Evolutionary conservation across 768 basidiomycete species (phyloP).

Genomic region (Termitomyces eurrhizus): DNA sequence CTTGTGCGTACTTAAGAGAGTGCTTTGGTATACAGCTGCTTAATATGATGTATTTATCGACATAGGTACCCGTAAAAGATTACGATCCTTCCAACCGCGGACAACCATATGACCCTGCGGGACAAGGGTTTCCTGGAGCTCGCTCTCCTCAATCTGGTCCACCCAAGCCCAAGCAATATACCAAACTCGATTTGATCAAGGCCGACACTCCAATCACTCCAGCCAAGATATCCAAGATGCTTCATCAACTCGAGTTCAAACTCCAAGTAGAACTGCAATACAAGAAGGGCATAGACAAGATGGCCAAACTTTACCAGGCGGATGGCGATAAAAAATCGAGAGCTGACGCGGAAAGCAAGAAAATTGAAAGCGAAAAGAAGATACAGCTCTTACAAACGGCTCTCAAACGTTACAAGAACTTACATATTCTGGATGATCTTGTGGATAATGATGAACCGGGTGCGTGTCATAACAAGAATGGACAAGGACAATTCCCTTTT

Average conservation of each 20-base stretch:
- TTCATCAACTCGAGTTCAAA: conserved; percentile 99
- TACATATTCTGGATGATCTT: conserved; percentile 88
- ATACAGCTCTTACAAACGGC: conserved; percentile 90
- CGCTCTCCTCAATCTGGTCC: conserved; percentile 32
- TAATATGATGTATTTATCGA: neutral
- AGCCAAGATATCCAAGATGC: conserved; percentile 95
- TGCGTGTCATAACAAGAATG: conserved; percentile 24
- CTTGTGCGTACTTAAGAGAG: conserved; percentile 28
- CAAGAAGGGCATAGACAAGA: conserved; percentile 98
- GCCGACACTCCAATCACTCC: conserved; percentile 96
- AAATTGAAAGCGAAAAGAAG: conserved; percentile 93
- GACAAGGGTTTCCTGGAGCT: conserved; percentile 29
- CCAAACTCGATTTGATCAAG: conserved; percentile 91
- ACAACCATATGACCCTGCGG: conserved; percentile 36
- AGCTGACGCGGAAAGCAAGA: conserved; percentile 90
- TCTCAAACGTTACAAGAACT: conserved; percentile 92
- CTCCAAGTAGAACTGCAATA: conserved; percentile 97
- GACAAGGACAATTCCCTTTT: neutral
- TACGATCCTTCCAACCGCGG: conserved; percentile 35
- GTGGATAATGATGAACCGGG: conserved; percentile 83
- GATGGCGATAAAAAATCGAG: conserved; percentile 97
- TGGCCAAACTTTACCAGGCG: conserved; percentile 93
- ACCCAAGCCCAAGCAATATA: conserved; percentile 62
- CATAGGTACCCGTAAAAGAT: conserved; percentile 53
- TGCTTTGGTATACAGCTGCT: neutral